Conservation (phyloP, 352 stramenopile genomes). For the Saprolegnia diclina region DNA sequence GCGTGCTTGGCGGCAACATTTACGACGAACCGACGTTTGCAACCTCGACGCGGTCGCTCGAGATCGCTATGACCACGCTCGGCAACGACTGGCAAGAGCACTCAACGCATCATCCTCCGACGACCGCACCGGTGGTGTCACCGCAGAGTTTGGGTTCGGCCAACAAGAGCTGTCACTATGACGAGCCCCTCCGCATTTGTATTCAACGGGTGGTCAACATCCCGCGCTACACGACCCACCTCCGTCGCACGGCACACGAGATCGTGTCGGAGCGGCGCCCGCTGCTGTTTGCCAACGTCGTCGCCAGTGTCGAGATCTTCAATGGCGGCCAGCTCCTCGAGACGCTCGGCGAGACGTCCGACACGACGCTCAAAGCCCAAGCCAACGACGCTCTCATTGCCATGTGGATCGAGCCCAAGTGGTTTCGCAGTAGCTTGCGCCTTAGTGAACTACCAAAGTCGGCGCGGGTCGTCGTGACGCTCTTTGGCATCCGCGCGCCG, state of each 20-base stretch:
- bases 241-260: slow-evolving; percentile 67
- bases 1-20: slow-evolving; percentile 30
- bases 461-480: slow-evolving; percentile 68
- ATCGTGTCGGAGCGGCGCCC: slow-evolving; percentile 41
- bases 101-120: neutral
- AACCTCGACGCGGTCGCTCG: neutral
- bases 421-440: slow-evolving; percentile 74
- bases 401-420: slow-evolving; percentile 65
- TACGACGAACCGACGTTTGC: neutral
- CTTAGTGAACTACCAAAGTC: slow-evolving; percentile 62
- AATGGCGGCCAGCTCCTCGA: slow-evolving; percentile 69
- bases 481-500: slow-evolving; percentile 51
- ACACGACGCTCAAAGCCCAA: slow-evolving; percentile 68
- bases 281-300: slow-evolving; percentile 54
- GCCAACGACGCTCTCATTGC: slow-evolving; percentile 63
- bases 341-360: slow-evolving; percentile 56
- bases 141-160: neutral
- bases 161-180: slow-evolving; percentile 33
- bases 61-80: slow-evolving; percentile 7
- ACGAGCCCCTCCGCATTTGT: slow-evolving; percentile 61
- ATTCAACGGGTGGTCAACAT: slow-evolving; percentile 82
- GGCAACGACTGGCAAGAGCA: slow-evolving; percentile 2
- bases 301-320: slow-evolving; percentile 73
- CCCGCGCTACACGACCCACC: slow-evolving; percentile 53
- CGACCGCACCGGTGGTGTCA: no score